Base-by-base conservation (phyloP, 257 asterid genomes). In the Fraxinus pennsylvanica region DNA sequence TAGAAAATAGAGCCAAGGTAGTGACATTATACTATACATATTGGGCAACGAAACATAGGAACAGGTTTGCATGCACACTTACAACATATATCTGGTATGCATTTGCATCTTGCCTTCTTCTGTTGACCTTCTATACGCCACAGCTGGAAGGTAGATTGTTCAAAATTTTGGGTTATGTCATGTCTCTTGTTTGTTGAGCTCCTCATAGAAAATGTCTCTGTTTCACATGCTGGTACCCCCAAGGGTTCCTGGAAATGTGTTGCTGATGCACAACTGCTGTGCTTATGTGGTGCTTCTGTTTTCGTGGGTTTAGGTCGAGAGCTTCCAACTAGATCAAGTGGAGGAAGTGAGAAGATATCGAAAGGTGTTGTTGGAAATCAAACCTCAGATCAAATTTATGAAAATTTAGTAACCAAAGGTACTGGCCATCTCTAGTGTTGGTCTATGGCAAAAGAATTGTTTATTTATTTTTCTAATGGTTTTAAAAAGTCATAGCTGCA, bases 241-340 rank as follows among this genome's bases (percentile, higher is more conserved):
- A 17, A 29, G 63, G 71, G 72, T 47, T 78, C 71, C 70, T 38
- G 38, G 74, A 43, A 63, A 75, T 65, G 32, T 75, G 57, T 21
- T 77, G 79, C 59, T 78, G 74, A 41, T 73, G 45, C 57, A 66
- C 74, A 29, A 70, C 78, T 82, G 36, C 41, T 68, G 69, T 50
- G 29, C 69, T 81, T 73, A 50, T 76, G 63, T 67, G 63, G 69
- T 50, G 29, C 69, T 81, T 73, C 59, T 76, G 63, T 67, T 9
- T 12, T 78, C 72, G 57, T 74, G 73, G 75, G 69, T 59, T 63
- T 82, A 85, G 87, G 82, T 30, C 70, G 27, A 59, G 81, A 79
- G 75, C 63, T 65, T 72, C 61, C 66, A 7, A 71, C 59, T 50
- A 76, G 71, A 79, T 83, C 78, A 80, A 76, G 77, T 39, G 68